Evolutionary conservation across 768 basidiomycete genomes (phyloP).

Genomic region (Tylopilus felleus): DNA sequence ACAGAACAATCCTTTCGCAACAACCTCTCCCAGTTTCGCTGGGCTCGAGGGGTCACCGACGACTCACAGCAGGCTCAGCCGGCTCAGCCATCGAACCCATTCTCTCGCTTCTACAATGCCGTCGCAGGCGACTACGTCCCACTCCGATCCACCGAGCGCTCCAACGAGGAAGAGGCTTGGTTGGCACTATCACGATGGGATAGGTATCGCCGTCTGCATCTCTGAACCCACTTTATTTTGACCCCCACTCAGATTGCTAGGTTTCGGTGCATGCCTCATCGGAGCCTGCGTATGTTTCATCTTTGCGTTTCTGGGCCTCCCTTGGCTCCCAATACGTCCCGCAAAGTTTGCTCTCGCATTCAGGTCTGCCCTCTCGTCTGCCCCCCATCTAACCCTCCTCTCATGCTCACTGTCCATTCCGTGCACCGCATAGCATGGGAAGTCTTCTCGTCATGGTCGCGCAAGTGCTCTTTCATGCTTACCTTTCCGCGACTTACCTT

Average conservation of each 20-base stretch:
- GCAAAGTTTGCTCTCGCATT: slow-evolving; percentile 90
- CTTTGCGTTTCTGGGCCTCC: slow-evolving; percentile 80
- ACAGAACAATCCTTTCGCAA: slow-evolving; percentile 68
- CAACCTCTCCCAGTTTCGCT: slow-evolving; percentile 83
- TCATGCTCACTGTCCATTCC: neutral
- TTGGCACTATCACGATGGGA: slow-evolving; percentile 94
- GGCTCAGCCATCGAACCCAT: slow-evolving; percentile 51
- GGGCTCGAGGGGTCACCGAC: slow-evolving; percentile 71
- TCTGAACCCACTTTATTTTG: neutral
- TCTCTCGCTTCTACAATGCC: slow-evolving; percentile 83
- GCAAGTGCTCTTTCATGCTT: slow-evolving; percentile 37
- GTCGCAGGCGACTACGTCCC: slow-evolving; percentile 89
- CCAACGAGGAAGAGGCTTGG: slow-evolving; percentile 95
- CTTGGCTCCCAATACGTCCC: slow-evolving; percentile 67
- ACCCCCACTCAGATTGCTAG: slow-evolving; percentile 61
- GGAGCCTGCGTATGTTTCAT: slow-evolving; percentile 94
- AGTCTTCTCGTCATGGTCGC: slow-evolving; percentile 96
- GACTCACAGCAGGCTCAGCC: slow-evolving; percentile 55
- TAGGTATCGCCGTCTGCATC: slow-evolving; percentile 41
- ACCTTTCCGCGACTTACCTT: neutral
- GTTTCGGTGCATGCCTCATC: slow-evolving; percentile 84
- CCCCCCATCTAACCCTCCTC: neutral
- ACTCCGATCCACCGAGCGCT: slow-evolving; percentile 71
- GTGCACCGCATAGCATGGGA: slow-evolving; percentile 50
- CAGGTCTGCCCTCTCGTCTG: slow-evolving; percentile 41